phyloP scores from a whole-genome alignment of 805 yeast genomes.

The Saturnispora bothae region DNA sequence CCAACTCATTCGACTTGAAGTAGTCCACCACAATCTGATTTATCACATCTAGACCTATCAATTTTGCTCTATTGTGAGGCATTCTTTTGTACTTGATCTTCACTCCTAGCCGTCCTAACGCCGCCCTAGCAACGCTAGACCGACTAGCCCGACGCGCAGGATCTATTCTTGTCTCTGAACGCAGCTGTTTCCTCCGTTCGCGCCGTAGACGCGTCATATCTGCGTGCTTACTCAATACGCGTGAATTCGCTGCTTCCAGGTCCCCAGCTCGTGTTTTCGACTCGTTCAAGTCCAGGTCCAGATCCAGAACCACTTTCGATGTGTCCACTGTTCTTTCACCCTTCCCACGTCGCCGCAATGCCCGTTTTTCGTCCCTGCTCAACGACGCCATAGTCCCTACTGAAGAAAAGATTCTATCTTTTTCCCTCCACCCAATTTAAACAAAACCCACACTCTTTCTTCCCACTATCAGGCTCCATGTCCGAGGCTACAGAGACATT shows the following conservation, averaged over 20 bases:
- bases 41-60: constrained; percentile 27
- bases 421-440: too few species aligned
- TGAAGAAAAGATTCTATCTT: too few species aligned
- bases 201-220: constrained; percentile 1
- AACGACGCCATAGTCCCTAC: too few species aligned
- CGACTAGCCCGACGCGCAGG: constrained; percentile 9
- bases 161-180: neutral
- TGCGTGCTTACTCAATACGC: neutral
- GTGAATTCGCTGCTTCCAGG: neutral
- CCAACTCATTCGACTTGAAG: constrained; percentile 14
- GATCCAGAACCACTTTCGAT: neutral
- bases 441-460: too few species aligned
- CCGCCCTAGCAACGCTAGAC: constrained; percentile 2
- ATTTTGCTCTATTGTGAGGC: constrained; percentile 20
- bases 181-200: neutral
- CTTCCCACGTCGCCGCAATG: constrained; percentile 25
- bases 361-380: constrained; percentile 23
- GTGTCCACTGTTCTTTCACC: constrained; percentile 21
- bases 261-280: neutral
- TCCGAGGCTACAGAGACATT: too few species aligned
- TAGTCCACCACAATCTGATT: constrained; percentile 24
- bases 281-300: neutral
- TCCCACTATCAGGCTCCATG: too few species aligned
- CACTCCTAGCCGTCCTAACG: constrained; percentile 8
- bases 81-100: constrained; percentile 20